Percentiles rank a stretch among this genome's conserved stretches.
phyloP scores from a whole-genome alignment of 164 flowering plant genomes.

The Nelumbo lutea region DNA sequence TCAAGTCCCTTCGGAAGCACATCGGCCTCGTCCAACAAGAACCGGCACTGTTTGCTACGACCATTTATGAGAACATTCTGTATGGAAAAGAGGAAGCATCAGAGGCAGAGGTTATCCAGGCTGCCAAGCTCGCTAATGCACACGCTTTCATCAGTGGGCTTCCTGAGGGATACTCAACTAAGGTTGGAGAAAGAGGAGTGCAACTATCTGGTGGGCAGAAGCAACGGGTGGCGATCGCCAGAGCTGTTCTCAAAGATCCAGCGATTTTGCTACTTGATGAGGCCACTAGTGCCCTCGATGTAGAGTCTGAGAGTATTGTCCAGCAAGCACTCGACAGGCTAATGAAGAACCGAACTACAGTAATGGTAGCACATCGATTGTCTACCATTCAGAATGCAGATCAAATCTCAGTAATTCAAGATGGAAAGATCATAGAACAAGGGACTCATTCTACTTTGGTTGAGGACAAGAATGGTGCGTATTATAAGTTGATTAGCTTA shows the following conservation, averaged over 20 bases:
- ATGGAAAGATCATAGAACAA: conserved; percentile 1
- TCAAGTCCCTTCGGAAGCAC: conserved; percentile 8
- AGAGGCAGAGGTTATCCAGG: conserved; percentile 5
- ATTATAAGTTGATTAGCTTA: not conserved
- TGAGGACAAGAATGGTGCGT: not conserved
- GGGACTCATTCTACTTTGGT: not conserved
- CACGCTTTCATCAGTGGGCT: conserved; percentile 6
- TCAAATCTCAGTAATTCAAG: conserved; percentile 3
- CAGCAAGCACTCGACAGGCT: conserved; percentile 7
- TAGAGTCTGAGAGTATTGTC: conserved; percentile 5
- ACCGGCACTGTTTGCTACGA: conserved; percentile 12
- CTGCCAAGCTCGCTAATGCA: conserved; percentile 9
- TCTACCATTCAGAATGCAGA: conserved; percentile 5
- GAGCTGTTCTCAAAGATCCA: conserved; percentile 11
- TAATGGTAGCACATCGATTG: conserved; percentile 6
- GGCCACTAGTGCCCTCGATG: too few species aligned
- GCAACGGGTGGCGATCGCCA: conserved; percentile 13
- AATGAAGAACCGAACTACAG: conserved; percentile 6
- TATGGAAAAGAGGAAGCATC: conserved; percentile 14
- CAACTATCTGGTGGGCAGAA: too few species aligned
- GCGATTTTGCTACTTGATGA: conserved; percentile 7
- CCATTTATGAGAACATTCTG: conserved; percentile 7
- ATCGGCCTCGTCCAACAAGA: conserved; percentile 16
- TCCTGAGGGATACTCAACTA: conserved; percentile 10
- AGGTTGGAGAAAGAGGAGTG: conserved; percentile 10